These are phyloP conservation scores for Turnera subulata DNA, from an alignment of 345 rosid species.

Conservation along the genomic window DNA sequence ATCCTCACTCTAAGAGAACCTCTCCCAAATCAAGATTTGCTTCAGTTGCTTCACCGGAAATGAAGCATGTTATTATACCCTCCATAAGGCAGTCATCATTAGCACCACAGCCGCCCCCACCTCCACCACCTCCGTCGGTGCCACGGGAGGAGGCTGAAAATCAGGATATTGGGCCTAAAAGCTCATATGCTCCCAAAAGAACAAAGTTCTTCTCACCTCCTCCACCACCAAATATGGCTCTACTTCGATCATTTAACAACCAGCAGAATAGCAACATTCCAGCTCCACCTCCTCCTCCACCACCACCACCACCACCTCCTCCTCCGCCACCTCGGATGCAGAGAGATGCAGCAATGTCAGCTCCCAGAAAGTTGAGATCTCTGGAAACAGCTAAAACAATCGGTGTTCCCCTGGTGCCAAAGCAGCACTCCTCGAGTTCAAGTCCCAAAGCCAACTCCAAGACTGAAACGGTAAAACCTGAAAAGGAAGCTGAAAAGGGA, in stretches of 20 bases:
- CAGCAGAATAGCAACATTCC: constrained; percentile 30
- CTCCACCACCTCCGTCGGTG: constrained; percentile 21
- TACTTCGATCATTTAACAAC: constrained; percentile 56
- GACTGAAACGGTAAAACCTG: constrained; percentile 21
- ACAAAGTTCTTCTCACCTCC: constrained; percentile 73
- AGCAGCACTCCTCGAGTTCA: constrained; percentile 37
- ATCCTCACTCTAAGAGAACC: constrained; percentile 79
- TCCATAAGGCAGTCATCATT: constrained; percentile 49
- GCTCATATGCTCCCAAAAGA: constrained; percentile 36
- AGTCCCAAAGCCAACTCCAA: constrained; percentile 36
- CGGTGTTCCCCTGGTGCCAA: constrained; percentile 27
- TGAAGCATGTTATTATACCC: constrained; percentile 83
- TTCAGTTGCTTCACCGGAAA: constrained; percentile 69
- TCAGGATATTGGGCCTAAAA: constrained; percentile 17
- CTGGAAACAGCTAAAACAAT: constrained; percentile 21
- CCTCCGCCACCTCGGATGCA: too few relatives aligned
- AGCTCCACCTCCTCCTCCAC: constrained; percentile 47
- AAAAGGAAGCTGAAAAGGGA: constrained; percentile 34
- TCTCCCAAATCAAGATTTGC: constrained; percentile 63
- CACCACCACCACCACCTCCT: constrained; percentile 47
- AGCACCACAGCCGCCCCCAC: constrained; percentile 22
- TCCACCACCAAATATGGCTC: constrained; percentile 85
- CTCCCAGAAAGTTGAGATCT: constrained; percentile 34
- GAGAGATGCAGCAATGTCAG: constrained; percentile 13
- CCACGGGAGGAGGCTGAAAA: constrained; percentile 7